Base-by-base conservation (phyloP, 228 moss, liverwort and hornwort species). In the Sphagnum magellanicum region DNA sequence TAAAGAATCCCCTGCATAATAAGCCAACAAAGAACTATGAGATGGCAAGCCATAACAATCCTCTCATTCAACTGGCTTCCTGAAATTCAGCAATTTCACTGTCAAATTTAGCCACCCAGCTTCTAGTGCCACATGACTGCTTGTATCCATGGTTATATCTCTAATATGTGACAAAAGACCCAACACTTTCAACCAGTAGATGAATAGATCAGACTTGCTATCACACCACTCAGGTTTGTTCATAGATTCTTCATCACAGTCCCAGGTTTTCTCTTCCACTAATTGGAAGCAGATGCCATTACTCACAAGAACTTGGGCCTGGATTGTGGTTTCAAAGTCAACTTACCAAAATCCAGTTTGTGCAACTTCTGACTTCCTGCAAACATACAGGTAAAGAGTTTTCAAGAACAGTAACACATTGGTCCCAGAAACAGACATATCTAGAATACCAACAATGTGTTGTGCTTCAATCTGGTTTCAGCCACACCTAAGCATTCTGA, bases 1-100 rank as follows among this genome's bases (percentile, higher is more conserved):
- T 76, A 59, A 87, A 83, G 71, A 87, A 87, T 63, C 87, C 76
- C 87, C 87, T 87, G 74, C 76, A 76, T 68, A 74, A 70, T 32
- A 32, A 32, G 32, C 73, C 14, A 76, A 62, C 10, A 70, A 8
- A n/a, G 55, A 62, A 70, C 63, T 52, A 32, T 32, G 32, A 32
- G 32, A 14, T 4, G 5, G 11, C 32, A 15, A 53, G 6, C 12
- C 16, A n/a, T n/a, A 5, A 48, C 49, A 62, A n/a, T 32, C 14
- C 62, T 62, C 14, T 14, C 58, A 58, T 11, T 62, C 15, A 62
- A 6, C 7, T 32, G 17, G 16, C 7, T 62, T 10, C 62, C 7
- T 62, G 14, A 32, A 32, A 15, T 32, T 6, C 7, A n/a, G 6
- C 32, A 47, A 67, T 10, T 68, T 48, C 66, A 5, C 5, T 48